Base-by-base conservation (phyloP, 345 rosid species). In the Citrus maxima region DNA sequence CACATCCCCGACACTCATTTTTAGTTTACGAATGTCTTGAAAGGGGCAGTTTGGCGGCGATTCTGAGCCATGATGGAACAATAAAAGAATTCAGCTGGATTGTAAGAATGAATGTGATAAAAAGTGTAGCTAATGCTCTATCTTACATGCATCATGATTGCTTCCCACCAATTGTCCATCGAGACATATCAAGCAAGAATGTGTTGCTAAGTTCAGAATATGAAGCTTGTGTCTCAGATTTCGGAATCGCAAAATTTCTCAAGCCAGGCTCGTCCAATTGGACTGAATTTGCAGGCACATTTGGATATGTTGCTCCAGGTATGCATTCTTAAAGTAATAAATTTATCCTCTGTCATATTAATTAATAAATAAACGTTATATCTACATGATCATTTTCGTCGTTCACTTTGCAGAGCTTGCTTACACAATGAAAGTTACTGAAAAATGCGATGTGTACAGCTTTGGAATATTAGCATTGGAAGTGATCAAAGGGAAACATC, bases 1-100 rank as follows among this genome's bases (percentile, higher is more conserved):
- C 79, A 0, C 72, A 77, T 27, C 10, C 73, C 0, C 16, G 64
- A 2, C 82, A 82, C 70, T 71, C 80, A 0, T 81, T 85, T 70
- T 25, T 88, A 22, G 88, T 85, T 7, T 86, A 77, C 70, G 87
- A 88, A 82, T 85, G 12, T 54, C 49, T 85, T 0, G 69, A 78
- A n/a, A 62, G 42, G 14, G 89, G 89, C 0, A 78, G 83, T 74
- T 42, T 85, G 64, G 67, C 42, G 1, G 32, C 21, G n/a, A 67
- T 75, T 10, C 21, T 85, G 63, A 55, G 64, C 5, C 42, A 4
- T 4, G 40, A 82, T 0, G 76, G 72, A 24, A 49, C 19, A 9
- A 79, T 84, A 0, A 32, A 2, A 54, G 59, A 58, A 5, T 64
- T 86, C 16, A 82, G 71, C 4, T 86, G 82, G 87, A 10, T 1